A percentile compares a stretch with the other conserved stretches of the same genome.
These are phyloP conservation scores for Aspergillus flavus DNA, from an alignment of 2,329 filamentous ascomycete species.

Conservation along the genomic window DNA sequence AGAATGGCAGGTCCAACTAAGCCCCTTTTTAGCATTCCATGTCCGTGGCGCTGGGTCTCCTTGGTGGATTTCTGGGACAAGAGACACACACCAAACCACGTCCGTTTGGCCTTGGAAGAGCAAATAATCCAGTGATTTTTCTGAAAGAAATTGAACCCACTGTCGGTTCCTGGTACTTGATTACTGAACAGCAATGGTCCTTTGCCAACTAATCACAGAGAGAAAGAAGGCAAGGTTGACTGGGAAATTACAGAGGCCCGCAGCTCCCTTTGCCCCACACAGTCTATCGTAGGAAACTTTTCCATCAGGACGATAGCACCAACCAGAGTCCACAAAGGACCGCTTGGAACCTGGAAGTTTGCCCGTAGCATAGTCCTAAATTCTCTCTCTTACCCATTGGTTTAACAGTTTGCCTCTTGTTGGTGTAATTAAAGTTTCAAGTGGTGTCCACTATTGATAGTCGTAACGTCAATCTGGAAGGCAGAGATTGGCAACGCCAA, in stretches of 20 bases:
- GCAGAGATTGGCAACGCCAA: neutral
- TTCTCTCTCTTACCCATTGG: neutral
- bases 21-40: neutral
- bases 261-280: constrained; percentile 4
- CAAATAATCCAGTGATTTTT: neutral
- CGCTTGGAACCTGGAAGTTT: neutral
- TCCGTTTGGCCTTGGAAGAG: neutral
- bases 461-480: neutral
- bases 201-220: neutral
- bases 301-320: neutral
- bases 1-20: neutral
- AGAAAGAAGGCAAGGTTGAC: neutral
- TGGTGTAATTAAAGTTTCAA: neutral
- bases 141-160: neutral
- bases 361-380: neutral
- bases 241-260: constrained; percentile 3
- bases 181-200: neutral
- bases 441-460: neutral
- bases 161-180: neutral
- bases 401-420: neutral
- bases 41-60: neutral
- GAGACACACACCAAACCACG: too few species aligned
- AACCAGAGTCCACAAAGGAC: neutral
- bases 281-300: constrained; percentile 4
- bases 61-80: neutral